These are phyloP conservation scores for Daldinia eschscholtzii DNA, from an alignment of 2,329 filamentous ascomycete genomes.

Conservation along the genomic window DNA sequence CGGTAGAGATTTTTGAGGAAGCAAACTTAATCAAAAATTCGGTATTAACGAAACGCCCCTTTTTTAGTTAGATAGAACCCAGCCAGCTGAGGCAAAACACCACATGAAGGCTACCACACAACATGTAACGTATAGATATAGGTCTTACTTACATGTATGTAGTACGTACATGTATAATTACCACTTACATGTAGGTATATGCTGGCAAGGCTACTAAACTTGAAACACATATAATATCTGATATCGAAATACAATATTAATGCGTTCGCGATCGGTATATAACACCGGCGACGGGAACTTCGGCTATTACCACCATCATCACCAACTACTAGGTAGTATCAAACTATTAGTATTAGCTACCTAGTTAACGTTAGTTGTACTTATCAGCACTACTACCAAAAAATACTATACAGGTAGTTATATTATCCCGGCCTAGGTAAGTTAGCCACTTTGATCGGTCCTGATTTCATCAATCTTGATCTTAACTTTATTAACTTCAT, in stretches of 20 bases:
- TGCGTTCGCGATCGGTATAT: conserved; percentile 8
- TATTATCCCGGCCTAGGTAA: no score
- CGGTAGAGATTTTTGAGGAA: background rate
- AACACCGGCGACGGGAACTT: conserved; percentile 2
- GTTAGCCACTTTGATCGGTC: conserved; percentile 17
- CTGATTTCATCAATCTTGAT: conserved; percentile 5
- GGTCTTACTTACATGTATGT: background rate
- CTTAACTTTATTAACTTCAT: conserved; percentile 13
- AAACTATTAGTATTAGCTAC: background rate
- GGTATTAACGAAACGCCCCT: conserved; percentile 3
- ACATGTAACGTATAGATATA: background rate
- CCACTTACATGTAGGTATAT: background rate
- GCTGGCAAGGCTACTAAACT: conserved; percentile 1
- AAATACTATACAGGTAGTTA: no score
- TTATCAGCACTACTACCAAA: conserved; percentile 1
- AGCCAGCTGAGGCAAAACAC: conserved; percentile 26
- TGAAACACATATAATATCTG: conserved; percentile 22
- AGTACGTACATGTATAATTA: no score
- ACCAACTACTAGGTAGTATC: background rate
- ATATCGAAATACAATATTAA: conserved; percentile 11
- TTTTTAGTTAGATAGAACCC: conserved; percentile 5
- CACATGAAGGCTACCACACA: conserved; percentile 6
- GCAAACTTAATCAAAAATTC: conserved; percentile 3
- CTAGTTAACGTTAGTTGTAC: background rate
- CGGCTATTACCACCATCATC: conserved; percentile 11